Percentiles rank a stretch among this genome's conserved stretches.
These are phyloP conservation scores for Trametes polyzona DNA, from an alignment of 1,284 basidiomycete genomes.

Conservation along the genomic window DNA sequence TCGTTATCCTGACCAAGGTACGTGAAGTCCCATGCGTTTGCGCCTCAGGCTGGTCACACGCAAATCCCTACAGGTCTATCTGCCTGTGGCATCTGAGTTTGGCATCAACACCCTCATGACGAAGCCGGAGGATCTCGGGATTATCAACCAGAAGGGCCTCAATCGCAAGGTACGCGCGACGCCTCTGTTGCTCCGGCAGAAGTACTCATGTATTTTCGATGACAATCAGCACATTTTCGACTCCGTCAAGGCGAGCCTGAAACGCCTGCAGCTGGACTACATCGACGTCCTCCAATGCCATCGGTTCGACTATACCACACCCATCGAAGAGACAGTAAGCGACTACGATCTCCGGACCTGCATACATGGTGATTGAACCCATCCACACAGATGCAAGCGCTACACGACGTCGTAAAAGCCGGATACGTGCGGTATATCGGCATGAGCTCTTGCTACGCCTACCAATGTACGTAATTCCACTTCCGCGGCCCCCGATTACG, in stretches of 20 bases:
- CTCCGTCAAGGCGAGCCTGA: constrained; percentile 67
- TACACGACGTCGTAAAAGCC: constrained; percentile 42
- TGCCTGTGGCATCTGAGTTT: not conserved
- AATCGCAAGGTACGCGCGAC: constrained; percentile 34
- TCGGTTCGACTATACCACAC: constrained; percentile 49
- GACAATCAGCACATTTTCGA: constrained; percentile 65
- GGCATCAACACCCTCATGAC: not conserved
- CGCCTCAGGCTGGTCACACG: not conserved
- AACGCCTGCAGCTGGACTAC: constrained; percentile 73
- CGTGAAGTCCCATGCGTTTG: not conserved
- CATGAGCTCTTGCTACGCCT: constrained; percentile 42
- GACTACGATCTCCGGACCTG: no score
- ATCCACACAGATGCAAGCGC: constrained; percentile 37
- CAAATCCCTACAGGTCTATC: not conserved
- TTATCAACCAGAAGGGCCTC: constrained; percentile 41
- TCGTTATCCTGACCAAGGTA: constrained; percentile 81
- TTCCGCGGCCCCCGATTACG: not conserved
- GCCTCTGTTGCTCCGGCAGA: not conserved
- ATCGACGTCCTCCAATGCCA: constrained; percentile 59
- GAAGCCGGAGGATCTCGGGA: constrained; percentile 25
- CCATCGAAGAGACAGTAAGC: constrained; percentile 39
- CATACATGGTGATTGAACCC: no score
- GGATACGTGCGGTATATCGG: constrained; percentile 43
- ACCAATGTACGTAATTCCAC: constrained; percentile 48
- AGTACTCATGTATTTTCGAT: not conserved